Conservation (phyloP, 2,329 filamentous ascomycete species). For the Neurospora crassa region DNA sequence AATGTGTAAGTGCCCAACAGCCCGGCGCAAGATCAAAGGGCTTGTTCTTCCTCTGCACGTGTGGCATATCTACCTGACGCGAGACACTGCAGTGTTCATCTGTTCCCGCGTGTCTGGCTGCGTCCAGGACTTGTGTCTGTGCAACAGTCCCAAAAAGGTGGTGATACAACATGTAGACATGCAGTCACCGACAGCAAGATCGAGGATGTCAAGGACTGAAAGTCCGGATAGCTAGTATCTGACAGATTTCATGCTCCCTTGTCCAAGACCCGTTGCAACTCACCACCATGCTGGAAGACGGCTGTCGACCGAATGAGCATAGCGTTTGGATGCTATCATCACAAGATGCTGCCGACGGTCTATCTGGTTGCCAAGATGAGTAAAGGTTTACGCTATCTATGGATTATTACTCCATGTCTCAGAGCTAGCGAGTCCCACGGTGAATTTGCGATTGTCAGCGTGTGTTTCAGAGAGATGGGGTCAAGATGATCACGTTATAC, state of each 20-base stretch:
- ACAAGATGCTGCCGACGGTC: background rate
- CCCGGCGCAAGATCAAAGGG: background rate
- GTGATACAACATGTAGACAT: background rate
- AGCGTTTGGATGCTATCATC: background rate
- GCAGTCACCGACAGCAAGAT: background rate
- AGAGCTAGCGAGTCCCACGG: background rate
- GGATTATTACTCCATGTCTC: background rate
- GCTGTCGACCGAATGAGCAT: background rate
- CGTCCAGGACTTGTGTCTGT: background rate
- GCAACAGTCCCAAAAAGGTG: background rate
- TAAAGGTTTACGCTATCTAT: background rate
- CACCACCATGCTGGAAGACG: background rate
- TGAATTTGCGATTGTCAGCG: background rate
- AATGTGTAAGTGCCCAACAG: background rate
- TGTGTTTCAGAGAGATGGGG: background rate
- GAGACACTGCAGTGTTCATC: background rate
- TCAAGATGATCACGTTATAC: background rate
- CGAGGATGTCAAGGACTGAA: background rate
- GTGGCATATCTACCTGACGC: background rate
- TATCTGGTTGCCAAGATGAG: background rate
- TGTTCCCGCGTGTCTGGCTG: background rate
- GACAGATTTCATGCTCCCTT: background rate
- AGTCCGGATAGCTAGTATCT: background rate
- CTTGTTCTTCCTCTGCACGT: background rate
- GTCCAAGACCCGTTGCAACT: background rate